phyloP scores from a whole-genome alignment of 2,329 filamentous ascomycete species.

The Hypoxylon sp. region DNA sequence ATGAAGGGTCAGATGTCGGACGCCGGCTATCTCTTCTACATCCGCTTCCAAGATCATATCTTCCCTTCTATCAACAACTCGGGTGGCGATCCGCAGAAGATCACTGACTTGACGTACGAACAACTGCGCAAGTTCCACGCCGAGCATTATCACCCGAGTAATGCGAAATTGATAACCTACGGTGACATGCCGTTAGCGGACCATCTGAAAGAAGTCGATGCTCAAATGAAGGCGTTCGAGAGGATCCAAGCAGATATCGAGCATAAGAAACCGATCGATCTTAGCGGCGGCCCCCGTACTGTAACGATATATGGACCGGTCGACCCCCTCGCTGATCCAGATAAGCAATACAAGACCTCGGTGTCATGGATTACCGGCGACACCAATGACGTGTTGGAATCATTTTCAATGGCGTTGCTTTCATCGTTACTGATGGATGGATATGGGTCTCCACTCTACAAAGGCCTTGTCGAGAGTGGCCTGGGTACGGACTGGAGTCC shows the following conservation, averaged over 20 bases:
- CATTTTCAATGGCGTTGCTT: slow-evolving; percentile 85
- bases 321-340: slow-evolving; percentile 85
- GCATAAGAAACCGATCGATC: slow-evolving; percentile 79
- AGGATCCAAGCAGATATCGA: slow-evolving; percentile 76
- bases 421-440: slow-evolving; percentile 90
- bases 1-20: slow-evolving; percentile 99
- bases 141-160: slow-evolving; percentile 96
- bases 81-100: slow-evolving; percentile 94
- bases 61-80: slow-evolving; percentile 97
- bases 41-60: slow-evolving; percentile 92
- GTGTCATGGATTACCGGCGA: slow-evolving; percentile 93
- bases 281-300: slow-evolving; percentile 73
- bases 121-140: slow-evolving; percentile 90
- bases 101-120: slow-evolving; percentile 93
- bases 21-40: slow-evolving; percentile 95
- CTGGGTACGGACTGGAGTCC: slow-evolving; percentile 94
- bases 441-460: slow-evolving; percentile 94
- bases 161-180: slow-evolving; percentile 95
- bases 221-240: slow-evolving; percentile 78
- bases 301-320: slow-evolving; percentile 83
- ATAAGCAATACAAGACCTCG: slow-evolving; percentile 93
- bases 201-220: slow-evolving; percentile 83
- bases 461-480: slow-evolving; percentile 86
- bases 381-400: slow-evolving; percentile 84
- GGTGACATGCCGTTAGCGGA: slow-evolving; percentile 88